Evolutionary conservation across 2,329 filamentous ascomycete species (phyloP).

Genomic region (Trichoderma lentiforme): DNA sequence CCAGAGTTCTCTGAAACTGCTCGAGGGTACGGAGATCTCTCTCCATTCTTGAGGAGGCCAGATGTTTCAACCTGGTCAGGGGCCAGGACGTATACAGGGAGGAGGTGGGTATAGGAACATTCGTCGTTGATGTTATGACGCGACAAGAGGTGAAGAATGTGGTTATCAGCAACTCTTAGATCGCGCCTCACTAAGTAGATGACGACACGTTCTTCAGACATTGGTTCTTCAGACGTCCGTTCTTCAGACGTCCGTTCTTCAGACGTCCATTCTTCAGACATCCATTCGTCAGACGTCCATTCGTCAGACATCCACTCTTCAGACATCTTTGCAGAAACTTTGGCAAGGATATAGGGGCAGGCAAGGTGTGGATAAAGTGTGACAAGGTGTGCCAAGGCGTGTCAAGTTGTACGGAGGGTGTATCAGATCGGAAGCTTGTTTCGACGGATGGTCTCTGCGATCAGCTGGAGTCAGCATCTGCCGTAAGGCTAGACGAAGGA

Average conservation of each 20-base stretch:
- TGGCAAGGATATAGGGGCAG: neutral
- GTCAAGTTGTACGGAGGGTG: neutral
- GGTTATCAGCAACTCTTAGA: constrained; percentile 70
- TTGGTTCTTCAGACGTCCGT: constrained; percentile 30
- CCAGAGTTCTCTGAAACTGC: constrained; percentile 59
- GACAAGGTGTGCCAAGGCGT: neutral
- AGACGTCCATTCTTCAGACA: constrained; percentile 34
- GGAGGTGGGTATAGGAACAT: constrained; percentile 62
- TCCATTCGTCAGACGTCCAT: constrained; percentile 33
- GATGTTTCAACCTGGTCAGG: constrained; percentile 71
- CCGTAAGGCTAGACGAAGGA: neutral
- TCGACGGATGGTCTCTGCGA: neutral
- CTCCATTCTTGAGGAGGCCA: constrained; percentile 60
- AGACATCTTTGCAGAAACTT: constrained; percentile 28
- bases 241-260: constrained; percentile 32
- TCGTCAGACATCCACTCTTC: constrained; percentile 32
- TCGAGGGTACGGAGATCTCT: constrained; percentile 63
- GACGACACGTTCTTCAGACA: constrained; percentile 46
- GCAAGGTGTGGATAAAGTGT: neutral
- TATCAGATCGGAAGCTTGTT: neutral
- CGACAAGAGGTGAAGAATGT: constrained; percentile 59
- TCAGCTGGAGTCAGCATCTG: neutral
- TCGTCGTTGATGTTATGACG: constrained; percentile 37
- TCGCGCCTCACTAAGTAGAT: constrained; percentile 72
- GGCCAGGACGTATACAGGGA: constrained; percentile 68